phyloP scores from a whole-genome alignment of 768 basidiomycete species.

The Pleurotus platypus region DNA sequence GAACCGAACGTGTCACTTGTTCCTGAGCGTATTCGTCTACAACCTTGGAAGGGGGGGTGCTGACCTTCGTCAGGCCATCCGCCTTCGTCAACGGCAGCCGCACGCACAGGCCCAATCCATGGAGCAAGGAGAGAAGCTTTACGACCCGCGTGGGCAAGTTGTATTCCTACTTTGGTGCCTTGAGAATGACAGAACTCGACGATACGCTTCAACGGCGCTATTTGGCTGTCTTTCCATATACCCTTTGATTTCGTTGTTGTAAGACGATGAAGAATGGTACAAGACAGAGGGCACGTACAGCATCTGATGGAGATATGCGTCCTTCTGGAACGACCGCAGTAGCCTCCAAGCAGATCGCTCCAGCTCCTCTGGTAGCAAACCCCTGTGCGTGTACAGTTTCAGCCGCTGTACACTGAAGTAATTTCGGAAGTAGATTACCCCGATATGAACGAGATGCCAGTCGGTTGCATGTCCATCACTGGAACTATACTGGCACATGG shows the following conservation, averaged over 20 bases:
- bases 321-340: slow-evolving; percentile 72
- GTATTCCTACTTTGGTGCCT: slow-evolving; percentile 70
- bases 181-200: slow-evolving; percentile 73
- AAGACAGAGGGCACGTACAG: slow-evolving; percentile 32
- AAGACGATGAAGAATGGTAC: not conserved
- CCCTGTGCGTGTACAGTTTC: slow-evolving; percentile 28
- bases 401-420: not conserved
- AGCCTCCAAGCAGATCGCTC: slow-evolving; percentile 71
- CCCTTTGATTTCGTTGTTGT: slow-evolving; percentile 31
- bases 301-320: slow-evolving; percentile 73
- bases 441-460: slow-evolving; percentile 81
- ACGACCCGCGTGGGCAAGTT: slow-evolving; percentile 70
- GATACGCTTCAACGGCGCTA: slow-evolving; percentile 63
- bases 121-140: slow-evolving; percentile 73
- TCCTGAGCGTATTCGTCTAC: not conserved
- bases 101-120: slow-evolving; percentile 42
- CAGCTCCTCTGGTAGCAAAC: slow-evolving; percentile 69
- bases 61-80: slow-evolving; percentile 71
- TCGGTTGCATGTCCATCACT: slow-evolving; percentile 75
- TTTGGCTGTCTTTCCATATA: slow-evolving; percentile 76
- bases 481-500: slow-evolving; percentile 83
- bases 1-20: not conserved
- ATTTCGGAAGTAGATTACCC: slow-evolving; percentile 27
- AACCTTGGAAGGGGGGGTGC: slow-evolving; percentile 1
- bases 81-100: slow-evolving; percentile 32